A percentile compares a stretch with the other conserved stretches of the same genome.
phyloP scores from a whole-genome alignment of 345 rosid species.

The Eucalyptus shirleyi region DNA sequence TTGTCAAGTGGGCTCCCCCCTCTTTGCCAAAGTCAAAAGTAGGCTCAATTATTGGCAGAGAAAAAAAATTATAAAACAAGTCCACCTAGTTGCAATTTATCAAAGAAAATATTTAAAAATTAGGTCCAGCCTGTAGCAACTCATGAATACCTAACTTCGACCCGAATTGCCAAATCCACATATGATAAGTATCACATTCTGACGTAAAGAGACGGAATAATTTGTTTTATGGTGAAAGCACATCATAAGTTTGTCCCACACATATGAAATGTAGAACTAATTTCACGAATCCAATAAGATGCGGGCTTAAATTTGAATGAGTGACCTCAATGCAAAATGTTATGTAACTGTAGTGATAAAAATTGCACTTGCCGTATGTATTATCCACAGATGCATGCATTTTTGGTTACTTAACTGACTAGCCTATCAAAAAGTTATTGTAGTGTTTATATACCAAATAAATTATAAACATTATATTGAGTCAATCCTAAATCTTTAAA shows the following conservation, averaged over 20 bases:
- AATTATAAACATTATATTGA: no score
- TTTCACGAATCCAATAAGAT: not conserved
- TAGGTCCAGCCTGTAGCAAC: not conserved
- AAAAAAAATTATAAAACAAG: not conserved
- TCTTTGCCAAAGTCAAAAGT: not conserved
- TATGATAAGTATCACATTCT: not conserved
- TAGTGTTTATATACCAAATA: not conserved
- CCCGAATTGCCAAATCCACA: not conserved
- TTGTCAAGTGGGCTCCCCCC: not conserved
- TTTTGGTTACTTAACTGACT: not conserved
- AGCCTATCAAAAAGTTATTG: not conserved
- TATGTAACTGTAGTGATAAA: not conserved
- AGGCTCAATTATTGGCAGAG: not conserved
- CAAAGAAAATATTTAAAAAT: not conserved
- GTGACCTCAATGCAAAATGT: not conserved
- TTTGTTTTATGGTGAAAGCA: not conserved
- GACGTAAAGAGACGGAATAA: not conserved
- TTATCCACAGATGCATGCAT: not conserved
- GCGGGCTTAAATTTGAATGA: not conserved
- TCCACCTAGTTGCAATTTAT: not conserved
- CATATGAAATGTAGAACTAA: not conserved
- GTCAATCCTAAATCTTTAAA: fast-evolving
- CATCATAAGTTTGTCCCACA: not conserved
- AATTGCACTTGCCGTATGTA: not conserved
- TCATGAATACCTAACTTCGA: not conserved